phyloP scores from a whole-genome alignment of 2,329 filamentous ascomycete species.

The Aspergillus ochraceoroseus region DNA sequence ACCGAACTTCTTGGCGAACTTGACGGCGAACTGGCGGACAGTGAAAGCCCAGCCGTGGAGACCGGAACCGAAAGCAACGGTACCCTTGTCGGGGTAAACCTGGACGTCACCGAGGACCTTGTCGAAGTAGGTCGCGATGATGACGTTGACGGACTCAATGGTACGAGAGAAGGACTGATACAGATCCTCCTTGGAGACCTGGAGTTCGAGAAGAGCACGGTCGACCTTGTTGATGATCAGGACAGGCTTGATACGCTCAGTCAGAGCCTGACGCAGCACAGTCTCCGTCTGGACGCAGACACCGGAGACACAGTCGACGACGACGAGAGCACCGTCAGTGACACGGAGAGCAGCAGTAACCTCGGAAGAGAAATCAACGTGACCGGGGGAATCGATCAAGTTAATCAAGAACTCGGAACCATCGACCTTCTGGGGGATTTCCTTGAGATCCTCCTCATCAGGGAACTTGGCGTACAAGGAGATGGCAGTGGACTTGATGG shows the following conservation, averaged over 20 bases:
- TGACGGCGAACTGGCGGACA: conserved; percentile 89
- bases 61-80: conserved; percentile 98
- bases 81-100: conserved; percentile 96
- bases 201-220: conserved; percentile 96
- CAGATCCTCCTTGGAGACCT: conserved; percentile 97
- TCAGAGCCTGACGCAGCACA: conserved; percentile 95
- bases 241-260: conserved; percentile 99
- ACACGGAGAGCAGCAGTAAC: conserved; percentile 99
- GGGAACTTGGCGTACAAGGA: conserved; percentile 86
- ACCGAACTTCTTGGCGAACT: conserved; percentile 99
- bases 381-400: conserved; percentile 98
- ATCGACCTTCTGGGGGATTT: conserved; percentile 80
- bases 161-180: conserved; percentile 99
- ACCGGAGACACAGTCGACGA: conserved; percentile 99
- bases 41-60: conserved; percentile 99
- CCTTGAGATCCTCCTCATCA: conserved; percentile 83
- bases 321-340: conserved; percentile 98
- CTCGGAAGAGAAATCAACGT: conserved; percentile 99
- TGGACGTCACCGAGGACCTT: conserved; percentile 95
- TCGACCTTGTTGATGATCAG: conserved; percentile 99
- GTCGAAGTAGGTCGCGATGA: conserved; percentile 98
- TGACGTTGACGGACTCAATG: conserved; percentile 99
- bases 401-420: conserved; percentile 99
- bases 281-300: conserved; percentile 99
- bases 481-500: conserved; percentile 99